Percentiles rank a stretch among this genome's conserved stretches.
phyloP scores from a whole-genome alignment of 2,329 filamentous ascomycete species.

The Bipolaris sorokiniana region DNA sequence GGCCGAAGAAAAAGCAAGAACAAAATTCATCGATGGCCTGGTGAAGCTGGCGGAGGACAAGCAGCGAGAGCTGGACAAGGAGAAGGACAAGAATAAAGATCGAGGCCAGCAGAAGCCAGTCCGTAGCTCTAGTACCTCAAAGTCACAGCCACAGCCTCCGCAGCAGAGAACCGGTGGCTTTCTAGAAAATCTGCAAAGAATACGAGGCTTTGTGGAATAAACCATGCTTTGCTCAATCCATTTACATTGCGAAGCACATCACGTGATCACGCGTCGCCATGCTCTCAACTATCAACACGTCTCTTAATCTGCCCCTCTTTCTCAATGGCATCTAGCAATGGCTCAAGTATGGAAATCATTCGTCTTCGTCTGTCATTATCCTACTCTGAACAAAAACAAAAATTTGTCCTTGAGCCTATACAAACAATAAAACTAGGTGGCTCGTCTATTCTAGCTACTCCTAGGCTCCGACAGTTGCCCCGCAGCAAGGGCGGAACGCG shows the following conservation, averaged over 20 bases:
- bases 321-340: not conserved
- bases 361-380: constrained; percentile 5
- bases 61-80: constrained; percentile 55
- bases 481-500: constrained; percentile 18
- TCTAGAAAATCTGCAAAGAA: constrained; percentile 48
- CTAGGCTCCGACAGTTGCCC: constrained; percentile 26
- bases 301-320: not conserved
- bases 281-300: not conserved
- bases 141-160: constrained; percentile 21
- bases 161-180: constrained; percentile 44
- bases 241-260: not conserved
- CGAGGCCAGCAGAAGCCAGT: constrained; percentile 26
- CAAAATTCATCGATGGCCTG: constrained; percentile 80
- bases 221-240: not conserved
- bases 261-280: constrained; percentile 20
- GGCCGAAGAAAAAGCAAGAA: constrained; percentile 85
- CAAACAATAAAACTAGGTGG: not conserved
- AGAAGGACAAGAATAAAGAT: constrained; percentile 28
- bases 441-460: constrained; percentile 14
- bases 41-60: constrained; percentile 82
- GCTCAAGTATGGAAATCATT: not conserved
- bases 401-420: not conserved
- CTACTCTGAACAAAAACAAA: constrained; percentile 6
- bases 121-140: constrained; percentile 33
- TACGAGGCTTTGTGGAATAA: constrained; percentile 44